These are phyloP conservation scores for Discostella stelligeroides DNA, from an alignment of 108 stramenopile species.

Conservation along the genomic window DNA sequence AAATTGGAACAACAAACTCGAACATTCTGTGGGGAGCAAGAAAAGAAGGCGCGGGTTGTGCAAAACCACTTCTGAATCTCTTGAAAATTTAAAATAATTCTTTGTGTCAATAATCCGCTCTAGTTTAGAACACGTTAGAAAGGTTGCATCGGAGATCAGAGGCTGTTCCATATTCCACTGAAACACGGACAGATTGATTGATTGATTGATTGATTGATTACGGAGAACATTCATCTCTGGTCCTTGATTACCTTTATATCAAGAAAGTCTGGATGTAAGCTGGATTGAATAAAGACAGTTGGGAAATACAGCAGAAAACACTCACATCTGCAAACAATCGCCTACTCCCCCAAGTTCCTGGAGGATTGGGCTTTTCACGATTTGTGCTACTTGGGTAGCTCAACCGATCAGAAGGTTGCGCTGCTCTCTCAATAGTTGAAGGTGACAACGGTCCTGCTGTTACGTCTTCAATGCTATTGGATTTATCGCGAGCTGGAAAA, in stretches of 20 bases:
- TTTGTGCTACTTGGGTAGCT: background rate
- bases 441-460: background rate
- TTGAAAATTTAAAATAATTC: no score
- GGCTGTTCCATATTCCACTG: no score
- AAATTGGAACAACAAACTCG: background rate
- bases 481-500: background rate
- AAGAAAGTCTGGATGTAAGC: background rate
- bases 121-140: no score
- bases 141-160: no score
- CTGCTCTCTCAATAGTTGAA: background rate
- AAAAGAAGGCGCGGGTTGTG: no score
- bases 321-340: conserved; percentile 51
- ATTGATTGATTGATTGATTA: no score
- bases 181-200: no score
- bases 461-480: background rate
- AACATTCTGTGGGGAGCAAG: no score
- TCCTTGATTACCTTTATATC: conserved; percentile 36
- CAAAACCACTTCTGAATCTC: no score
- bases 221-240: conserved; percentile 7
- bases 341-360: conserved; percentile 40
- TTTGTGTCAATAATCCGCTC: no score
- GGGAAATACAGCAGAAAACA: background rate
- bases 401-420: background rate
- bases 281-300: background rate
- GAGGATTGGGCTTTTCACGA: conserved; percentile 10